Conservation (phyloP, 106 monocot species). For the Dendrobium chrysotoxum region DNA sequence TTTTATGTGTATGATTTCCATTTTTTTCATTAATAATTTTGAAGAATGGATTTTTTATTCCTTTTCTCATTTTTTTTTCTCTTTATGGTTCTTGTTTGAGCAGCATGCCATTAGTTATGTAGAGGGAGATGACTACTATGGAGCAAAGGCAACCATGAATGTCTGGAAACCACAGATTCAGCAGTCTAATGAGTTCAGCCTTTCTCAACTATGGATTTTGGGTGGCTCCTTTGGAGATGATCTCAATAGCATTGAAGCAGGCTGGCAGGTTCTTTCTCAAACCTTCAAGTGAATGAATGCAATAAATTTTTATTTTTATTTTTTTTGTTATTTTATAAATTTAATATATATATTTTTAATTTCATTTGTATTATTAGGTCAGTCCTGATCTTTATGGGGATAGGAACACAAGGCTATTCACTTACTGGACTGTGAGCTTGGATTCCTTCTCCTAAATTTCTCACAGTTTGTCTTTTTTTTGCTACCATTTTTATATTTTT, state of each 20-base stretch:
- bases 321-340: not conserved
- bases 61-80: conserved; percentile 11
- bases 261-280: conserved; percentile 65
- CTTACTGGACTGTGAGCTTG: conserved; percentile 92
- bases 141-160: conserved; percentile 94
- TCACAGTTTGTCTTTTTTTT: not conserved
- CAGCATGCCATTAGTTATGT: conserved; percentile 97
- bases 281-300: not conserved
- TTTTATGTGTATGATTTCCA: not conserved
- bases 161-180: conserved; percentile 91
- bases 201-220: conserved; percentile 86
- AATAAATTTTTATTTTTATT: not conserved
- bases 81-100: conserved; percentile 23
- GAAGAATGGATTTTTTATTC: not conserved
- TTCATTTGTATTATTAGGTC: conserved; percentile 38
- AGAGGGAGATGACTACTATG: conserved; percentile 85
- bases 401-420: conserved; percentile 85
- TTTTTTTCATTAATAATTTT: not conserved
- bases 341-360: not conserved
- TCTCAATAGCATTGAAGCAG: conserved; percentile 97
- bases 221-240: conserved; percentile 88
- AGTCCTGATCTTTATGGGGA: conserved; percentile 96
- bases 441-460: conserved; percentile 1
- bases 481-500: not conserved
- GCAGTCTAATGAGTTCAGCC: conserved; percentile 87